Percentiles rank a stretch among this genome's conserved stretches.
Evolutionary conservation across 768 basidiomycete genomes (phyloP).

Genomic region (Phlegmacium glaucopus): DNA sequence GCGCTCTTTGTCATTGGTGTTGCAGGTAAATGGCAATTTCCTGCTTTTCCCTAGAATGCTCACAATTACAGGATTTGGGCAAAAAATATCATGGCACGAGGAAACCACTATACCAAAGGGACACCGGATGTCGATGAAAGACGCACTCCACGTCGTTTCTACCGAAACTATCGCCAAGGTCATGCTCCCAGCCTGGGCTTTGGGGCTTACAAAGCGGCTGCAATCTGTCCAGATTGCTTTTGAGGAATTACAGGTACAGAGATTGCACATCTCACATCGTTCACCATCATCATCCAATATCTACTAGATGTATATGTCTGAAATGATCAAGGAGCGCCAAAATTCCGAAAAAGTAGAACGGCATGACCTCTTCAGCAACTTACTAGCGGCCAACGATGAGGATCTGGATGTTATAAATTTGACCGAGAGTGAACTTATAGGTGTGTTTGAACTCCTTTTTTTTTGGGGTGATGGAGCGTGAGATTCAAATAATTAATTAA

Average conservation of each 20-base stretch:
- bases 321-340: conserved; percentile 48
- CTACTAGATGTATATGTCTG: conserved; percentile 37
- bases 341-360: conserved; percentile 33
- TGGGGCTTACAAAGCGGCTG: conserved; percentile 26
- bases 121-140: conserved; percentile 42
- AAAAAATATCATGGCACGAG: conserved; percentile 42
- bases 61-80: conserved; percentile 39
- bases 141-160: conserved; percentile 37
- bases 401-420: conserved; percentile 25
- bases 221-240: conserved; percentile 32
- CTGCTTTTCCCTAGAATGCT: background rate
- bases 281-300: background rate
- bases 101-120: conserved; percentile 30
- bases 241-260: conserved; percentile 27
- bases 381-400: conserved; percentile 44
- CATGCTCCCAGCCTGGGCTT: conserved; percentile 30
- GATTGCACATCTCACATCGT: background rate
- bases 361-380: conserved; percentile 47
- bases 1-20: conserved; percentile 53
- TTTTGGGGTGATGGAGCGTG: too few species aligned
- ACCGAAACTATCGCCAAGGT: conserved; percentile 29
- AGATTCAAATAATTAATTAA: too few species aligned
- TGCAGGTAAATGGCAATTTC: conserved; percentile 36
- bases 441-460: conserved; percentile 11
- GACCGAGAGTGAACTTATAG: conserved; percentile 37